These are phyloP conservation scores for Laburnicola sp. DNA, from an alignment of 2,329 filamentous ascomycete genomes.

Conservation along the genomic window DNA sequence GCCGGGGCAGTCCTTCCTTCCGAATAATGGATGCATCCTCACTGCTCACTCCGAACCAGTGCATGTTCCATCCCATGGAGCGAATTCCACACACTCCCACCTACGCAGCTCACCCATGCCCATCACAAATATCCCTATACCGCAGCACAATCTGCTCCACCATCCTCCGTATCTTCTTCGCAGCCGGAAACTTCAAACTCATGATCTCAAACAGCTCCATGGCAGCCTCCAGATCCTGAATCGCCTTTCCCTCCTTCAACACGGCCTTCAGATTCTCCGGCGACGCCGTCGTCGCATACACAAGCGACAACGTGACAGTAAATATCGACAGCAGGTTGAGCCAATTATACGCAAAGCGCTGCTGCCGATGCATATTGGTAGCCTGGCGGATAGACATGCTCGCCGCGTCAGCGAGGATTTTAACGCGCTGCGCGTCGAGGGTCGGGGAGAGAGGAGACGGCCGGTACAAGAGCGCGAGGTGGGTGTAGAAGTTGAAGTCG, in stretches of 20 bases:
- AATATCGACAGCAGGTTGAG: slow-evolving; percentile 51
- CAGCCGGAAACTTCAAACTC: slow-evolving; percentile 13
- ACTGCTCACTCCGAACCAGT: no score
- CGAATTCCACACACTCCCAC: no score
- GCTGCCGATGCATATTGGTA: slow-evolving; percentile 50
- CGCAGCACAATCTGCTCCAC: slow-evolving; percentile 2
- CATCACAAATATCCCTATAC: background rate
- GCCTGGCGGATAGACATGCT: slow-evolving; percentile 47
- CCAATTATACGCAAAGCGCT: slow-evolving; percentile 53
- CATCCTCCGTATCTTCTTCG: slow-evolving; percentile 14
- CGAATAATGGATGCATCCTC: no score
- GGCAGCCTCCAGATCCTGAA: slow-evolving; percentile 16
- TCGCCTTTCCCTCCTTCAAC: slow-evolving; percentile 11
- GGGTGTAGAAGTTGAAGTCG: slow-evolving; percentile 55
- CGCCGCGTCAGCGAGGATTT: slow-evolving; percentile 46
- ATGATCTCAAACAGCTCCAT: slow-evolving; percentile 14
- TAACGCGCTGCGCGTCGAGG: slow-evolving; percentile 42
- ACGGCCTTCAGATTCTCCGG: slow-evolving; percentile 30
- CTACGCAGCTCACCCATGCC: no score
- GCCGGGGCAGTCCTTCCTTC: no score
- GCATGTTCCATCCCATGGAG: no score
- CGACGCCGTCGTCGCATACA: slow-evolving; percentile 50
- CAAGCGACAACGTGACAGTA: slow-evolving; percentile 48
- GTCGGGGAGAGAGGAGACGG: slow-evolving; percentile 50
- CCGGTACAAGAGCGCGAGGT: slow-evolving; percentile 51